Percentiles rank a stretch among this genome's conserved stretches.
Conservation (phyloP, 192 early-diverging fungal genomes). For the Coemansia sp. region DNA sequence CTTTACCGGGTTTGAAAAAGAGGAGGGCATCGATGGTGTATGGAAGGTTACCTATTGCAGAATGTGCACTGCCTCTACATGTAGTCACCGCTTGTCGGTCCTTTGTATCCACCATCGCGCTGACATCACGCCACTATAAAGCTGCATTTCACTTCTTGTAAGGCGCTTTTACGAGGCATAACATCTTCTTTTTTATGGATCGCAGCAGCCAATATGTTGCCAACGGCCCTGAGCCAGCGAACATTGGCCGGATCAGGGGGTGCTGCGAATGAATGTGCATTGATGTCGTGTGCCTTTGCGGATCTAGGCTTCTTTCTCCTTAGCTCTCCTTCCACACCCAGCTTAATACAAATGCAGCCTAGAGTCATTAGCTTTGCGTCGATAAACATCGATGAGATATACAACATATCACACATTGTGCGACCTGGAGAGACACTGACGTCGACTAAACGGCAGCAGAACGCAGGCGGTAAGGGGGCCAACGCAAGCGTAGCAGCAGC, state of each 20-base stretch:
- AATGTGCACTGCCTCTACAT: no score
- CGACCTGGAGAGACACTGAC: constrained; percentile 44
- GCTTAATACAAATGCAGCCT: constrained; percentile 16
- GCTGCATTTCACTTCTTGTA: no score
- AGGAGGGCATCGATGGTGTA: no score
- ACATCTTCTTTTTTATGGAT: not conserved
- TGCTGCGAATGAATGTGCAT: not conserved
- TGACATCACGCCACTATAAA: no score
- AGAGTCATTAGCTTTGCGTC: constrained; percentile 43
- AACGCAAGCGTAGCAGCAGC: constrained; percentile 88
- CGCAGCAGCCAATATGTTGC: not conserved
- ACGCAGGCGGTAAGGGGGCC: constrained; percentile 65
- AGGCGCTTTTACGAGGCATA: not conserved
- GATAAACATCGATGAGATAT: constrained; percentile 57
- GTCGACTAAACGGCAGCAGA: constrained; percentile 22
- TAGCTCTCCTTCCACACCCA: not conserved
- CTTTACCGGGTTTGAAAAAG: no score
- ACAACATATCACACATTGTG: constrained; percentile 42
- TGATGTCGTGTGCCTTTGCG: not conserved
- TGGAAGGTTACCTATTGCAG: no score
- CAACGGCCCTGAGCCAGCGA: not conserved
- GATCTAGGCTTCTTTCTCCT: not conserved
- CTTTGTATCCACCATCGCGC: no score
- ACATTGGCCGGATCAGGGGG: not conserved
- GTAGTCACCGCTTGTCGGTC: no score